Evolutionary conservation across 345 rosid genomes (phyloP).

Genomic region (Kernera saxatilis): DNA sequence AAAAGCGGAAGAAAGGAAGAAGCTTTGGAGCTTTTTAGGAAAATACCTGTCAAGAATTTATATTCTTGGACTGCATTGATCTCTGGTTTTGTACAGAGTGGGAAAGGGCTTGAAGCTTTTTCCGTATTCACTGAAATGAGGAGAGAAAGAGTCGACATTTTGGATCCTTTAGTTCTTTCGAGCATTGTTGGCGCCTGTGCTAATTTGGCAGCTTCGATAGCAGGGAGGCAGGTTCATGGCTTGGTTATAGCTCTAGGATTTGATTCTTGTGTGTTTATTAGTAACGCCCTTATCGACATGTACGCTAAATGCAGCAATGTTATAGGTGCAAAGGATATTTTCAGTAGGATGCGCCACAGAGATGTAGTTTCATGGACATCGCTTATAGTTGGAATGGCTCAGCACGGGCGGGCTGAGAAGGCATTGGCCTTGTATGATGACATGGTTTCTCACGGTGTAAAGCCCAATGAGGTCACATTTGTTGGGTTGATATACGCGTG

Average conservation of each 20-base stretch:
- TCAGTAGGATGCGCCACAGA: slow-evolving; percentile 39
- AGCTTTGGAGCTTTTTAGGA: slow-evolving; percentile 44
- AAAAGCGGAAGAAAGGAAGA: slow-evolving; percentile 56
- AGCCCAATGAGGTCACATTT: slow-evolving; percentile 79
- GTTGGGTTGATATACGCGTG: slow-evolving; percentile 74
- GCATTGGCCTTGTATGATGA: slow-evolving; percentile 56
- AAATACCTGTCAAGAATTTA: slow-evolving; percentile 42
- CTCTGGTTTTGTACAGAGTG: slow-evolving; percentile 75
- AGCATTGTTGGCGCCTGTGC: slow-evolving; percentile 73
- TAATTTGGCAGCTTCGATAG: slow-evolving; percentile 50
- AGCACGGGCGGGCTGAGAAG: slow-evolving; percentile 65
- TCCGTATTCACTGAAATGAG: slow-evolving; percentile 58
- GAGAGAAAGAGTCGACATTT: slow-evolving; percentile 55
- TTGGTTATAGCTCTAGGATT: slow-evolving; percentile 48
- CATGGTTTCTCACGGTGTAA: slow-evolving; percentile 57
- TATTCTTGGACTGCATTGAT: slow-evolving; percentile 70
- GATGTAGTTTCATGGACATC: slow-evolving; percentile 90
- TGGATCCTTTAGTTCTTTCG: slow-evolving; percentile 74
- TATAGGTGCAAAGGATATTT: slow-evolving; percentile 48
- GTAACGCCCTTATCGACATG: slow-evolving; percentile 75
- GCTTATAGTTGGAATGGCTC: slow-evolving; percentile 71
- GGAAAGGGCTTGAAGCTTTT: slow-evolving; percentile 51
- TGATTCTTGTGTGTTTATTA: slow-evolving; percentile 55
- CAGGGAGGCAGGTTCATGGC: slow-evolving; percentile 66
- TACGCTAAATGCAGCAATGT: slow-evolving; percentile 81